These are phyloP conservation scores for Talaromyces sp. DNA, from an alignment of 2,329 filamentous ascomycete genomes.

Conservation along the genomic window DNA sequence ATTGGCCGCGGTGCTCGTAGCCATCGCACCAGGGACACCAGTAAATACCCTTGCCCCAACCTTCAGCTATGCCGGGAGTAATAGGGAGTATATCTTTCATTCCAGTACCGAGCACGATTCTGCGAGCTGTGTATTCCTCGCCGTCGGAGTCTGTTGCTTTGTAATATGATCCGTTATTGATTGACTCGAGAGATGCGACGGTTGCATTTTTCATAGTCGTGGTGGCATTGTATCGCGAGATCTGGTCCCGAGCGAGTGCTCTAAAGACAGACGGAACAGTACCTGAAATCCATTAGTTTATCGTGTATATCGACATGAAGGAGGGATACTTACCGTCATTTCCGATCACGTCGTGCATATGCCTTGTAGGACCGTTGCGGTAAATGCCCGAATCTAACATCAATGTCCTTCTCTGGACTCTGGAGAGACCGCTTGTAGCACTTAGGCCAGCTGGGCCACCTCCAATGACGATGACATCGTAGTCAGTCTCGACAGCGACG, in stretches of 20 bases:
- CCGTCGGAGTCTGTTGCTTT: conserved; percentile 40
- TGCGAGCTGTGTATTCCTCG: conserved; percentile 49
- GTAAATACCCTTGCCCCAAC: conserved; percentile 60
- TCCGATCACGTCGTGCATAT: conserved; percentile 63
- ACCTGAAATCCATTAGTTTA: conserved; percentile 37
- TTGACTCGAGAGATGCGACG: conserved; percentile 40
- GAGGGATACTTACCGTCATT: conserved; percentile 51
- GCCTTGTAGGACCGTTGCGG: conserved; percentile 56
- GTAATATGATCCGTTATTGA: conserved; percentile 48
- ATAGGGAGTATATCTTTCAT: conserved; percentile 55
- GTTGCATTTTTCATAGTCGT: conserved; percentile 54
- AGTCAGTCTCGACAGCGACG: conserved; percentile 33
- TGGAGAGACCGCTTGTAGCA: conserved; percentile 57
- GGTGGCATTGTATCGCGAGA: conserved; percentile 50
- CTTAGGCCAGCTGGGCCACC: conserved; percentile 59
- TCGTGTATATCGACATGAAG: background rate
- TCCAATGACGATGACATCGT: conserved; percentile 59
- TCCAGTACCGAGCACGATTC: conserved; percentile 59
- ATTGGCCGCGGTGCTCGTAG: conserved; percentile 60
- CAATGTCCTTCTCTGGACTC: conserved; percentile 56
- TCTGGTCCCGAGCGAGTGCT: conserved; percentile 53
- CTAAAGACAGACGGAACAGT: conserved; percentile 57
- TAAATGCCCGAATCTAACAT: conserved; percentile 61
- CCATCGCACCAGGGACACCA: conserved; percentile 68
- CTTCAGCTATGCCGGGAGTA: conserved; percentile 56